Conservation (phyloP, 495 filamentous ascomycete species). For the Recurvomyces mirabilis region DNA sequence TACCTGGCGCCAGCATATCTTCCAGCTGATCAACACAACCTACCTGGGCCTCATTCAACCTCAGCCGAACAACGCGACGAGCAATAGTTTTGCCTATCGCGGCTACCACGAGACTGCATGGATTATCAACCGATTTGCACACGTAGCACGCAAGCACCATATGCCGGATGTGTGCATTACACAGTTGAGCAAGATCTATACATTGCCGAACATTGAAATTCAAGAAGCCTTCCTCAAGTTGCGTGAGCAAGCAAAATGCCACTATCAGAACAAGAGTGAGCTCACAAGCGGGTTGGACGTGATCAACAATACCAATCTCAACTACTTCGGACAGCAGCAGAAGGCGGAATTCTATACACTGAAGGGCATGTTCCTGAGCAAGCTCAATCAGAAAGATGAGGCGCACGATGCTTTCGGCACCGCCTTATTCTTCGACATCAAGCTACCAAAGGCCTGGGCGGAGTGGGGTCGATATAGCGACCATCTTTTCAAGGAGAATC, state of each 20-base stretch:
- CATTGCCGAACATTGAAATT: slow-evolving; percentile 97
- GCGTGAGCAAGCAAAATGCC: slow-evolving; percentile 92
- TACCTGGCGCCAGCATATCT: slow-evolving; percentile 98
- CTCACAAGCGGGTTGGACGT: slow-evolving; percentile 89
- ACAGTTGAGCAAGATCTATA: slow-evolving; percentile 95
- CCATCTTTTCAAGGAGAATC: slow-evolving; percentile 80
- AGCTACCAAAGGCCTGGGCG: slow-evolving; percentile 93
- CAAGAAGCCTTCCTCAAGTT: slow-evolving; percentile 98
- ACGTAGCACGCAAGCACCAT: slow-evolving; percentile 93
- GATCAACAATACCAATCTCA: slow-evolving; percentile 98
- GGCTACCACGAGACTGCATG: slow-evolving; percentile 98
- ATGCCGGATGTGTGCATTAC: slow-evolving; percentile 94
- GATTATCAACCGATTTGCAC: slow-evolving; percentile 99
- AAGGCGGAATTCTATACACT: slow-evolving; percentile 98
- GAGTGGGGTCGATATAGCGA: slow-evolving; percentile 99
- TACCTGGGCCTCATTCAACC: slow-evolving; percentile 79
- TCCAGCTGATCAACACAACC: slow-evolving; percentile 87
- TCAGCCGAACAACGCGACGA: slow-evolving; percentile 54
- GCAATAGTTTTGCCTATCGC: slow-evolving; percentile 88
- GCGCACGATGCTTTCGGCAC: slow-evolving; percentile 89
- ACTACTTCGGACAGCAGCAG: slow-evolving; percentile 90
- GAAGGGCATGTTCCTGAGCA: slow-evolving; percentile 98
- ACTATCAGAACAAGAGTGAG: slow-evolving; percentile 89
- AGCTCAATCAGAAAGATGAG: slow-evolving; percentile 75
- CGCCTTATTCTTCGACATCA: slow-evolving; percentile 88